Conservation (phyloP, 2,329 filamentous ascomycete genomes). For the Dothideomycetes sp. region DNA sequence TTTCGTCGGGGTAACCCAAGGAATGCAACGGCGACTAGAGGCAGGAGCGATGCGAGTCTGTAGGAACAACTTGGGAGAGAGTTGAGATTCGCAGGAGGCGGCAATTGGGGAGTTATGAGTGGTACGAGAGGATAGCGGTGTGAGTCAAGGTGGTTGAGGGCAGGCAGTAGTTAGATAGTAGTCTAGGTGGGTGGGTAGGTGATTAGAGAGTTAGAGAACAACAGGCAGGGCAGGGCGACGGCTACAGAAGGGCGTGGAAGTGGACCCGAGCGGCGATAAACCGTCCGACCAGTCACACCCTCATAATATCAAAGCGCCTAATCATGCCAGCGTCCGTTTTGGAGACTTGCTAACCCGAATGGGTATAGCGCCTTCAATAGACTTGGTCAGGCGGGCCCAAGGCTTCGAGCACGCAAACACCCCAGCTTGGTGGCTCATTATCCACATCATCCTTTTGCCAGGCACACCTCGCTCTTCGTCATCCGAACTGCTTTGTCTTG, state of each 20-base stretch:
- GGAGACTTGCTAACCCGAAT: too few relatives aligned
- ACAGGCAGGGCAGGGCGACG: constrained; percentile 4
- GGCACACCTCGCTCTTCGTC: constrained; percentile 8
- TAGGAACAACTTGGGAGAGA: not conserved
- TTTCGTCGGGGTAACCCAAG: constrained; percentile 13
- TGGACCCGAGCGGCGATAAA: constrained; percentile 9
- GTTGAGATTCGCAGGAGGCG: not conserved
- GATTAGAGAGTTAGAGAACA: too few relatives aligned
- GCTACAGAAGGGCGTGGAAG: constrained; percentile 8
- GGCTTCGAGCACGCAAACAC: too few relatives aligned
- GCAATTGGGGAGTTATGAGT: constrained; percentile 6
- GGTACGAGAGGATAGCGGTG: constrained; percentile 11
- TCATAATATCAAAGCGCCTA: too few relatives aligned
- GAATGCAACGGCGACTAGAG: constrained; percentile 14
- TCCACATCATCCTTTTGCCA: constrained; percentile 2
- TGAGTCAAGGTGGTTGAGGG: too few relatives aligned
- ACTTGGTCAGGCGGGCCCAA: not conserved
- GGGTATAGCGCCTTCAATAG: too few relatives aligned
- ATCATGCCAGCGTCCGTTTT: too few relatives aligned
- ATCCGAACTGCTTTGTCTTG: constrained; percentile 11
- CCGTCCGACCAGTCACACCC: constrained; percentile 7
- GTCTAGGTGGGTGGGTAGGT: too few relatives aligned
- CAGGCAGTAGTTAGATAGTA: too few relatives aligned
- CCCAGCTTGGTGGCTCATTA: too few relatives aligned
- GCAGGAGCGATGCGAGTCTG: constrained; percentile 10